Evolutionary conservation across 306 rosid species (phyloP), one percentile per base, ranked within the genome.

Genomic region (Herpetospermum pedunculosum): DNA sequence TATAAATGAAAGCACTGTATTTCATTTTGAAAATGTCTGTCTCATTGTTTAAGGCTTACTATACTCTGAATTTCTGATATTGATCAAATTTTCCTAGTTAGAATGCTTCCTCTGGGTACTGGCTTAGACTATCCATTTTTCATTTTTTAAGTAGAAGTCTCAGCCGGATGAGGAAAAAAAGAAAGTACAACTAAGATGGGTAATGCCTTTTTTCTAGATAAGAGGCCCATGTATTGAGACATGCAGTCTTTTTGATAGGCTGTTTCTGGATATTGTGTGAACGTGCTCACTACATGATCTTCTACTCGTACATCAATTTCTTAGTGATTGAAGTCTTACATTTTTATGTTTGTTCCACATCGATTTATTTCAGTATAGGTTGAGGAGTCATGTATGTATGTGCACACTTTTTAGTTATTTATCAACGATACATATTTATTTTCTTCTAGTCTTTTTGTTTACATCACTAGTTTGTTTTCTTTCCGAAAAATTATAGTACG

Each of bases 1-100:
- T 73, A 59, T 76, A 5, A 46, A 75, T 34, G 12, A 54, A 23
- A 75, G 47, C 44, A 16, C 15, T n/a, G 73, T 64, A 41, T 65
- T 30, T 59, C 10, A 21, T 52, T 62, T 60, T 54, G 34, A 54
- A 46, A 60, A 8, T 58, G 16, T 15, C 9, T 15, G 16, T 74
- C 47, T 38, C 50, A 38, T 74, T 54, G 25, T 25, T 58, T 58
- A 37, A 52, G 59, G 32, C 47, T 37, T 52, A 37, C 63, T 35
- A 1, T 28, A 11, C 3, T 59, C 23, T n/a, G n/a, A n/a, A n/a
- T n/a, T n/a, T n/a, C n/a, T 6, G 64, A 28, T 57, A 57, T 25
- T 14, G 38, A 57, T 57, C 64, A 57, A 13, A 57, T 29, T 57
- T 26, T 57, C 63, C 35, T 57, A 13, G 34, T 55, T 55, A 10